Conservation (phyloP, 75 land plant species). For the Selaginella tamariscina region DNA sequence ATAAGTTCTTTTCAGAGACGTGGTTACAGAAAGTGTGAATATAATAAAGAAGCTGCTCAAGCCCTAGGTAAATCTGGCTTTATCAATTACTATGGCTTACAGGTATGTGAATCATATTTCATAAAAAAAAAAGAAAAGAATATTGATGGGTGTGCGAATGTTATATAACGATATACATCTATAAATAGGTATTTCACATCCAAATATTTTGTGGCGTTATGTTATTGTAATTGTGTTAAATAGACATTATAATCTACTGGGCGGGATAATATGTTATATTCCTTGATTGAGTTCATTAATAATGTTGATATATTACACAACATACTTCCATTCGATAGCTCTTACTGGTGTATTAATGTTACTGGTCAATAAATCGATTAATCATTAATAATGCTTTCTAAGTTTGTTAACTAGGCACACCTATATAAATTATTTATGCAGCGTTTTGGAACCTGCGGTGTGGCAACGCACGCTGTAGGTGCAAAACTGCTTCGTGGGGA, state of each 20-base stretch:
- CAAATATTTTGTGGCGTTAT: no score
- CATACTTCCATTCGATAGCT: neutral
- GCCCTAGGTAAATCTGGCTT: slow-evolving; percentile 68
- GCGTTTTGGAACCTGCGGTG: slow-evolving; percentile 93
- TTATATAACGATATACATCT: neutral
- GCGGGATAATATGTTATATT: no score
- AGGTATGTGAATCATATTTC: slow-evolving; percentile 56
- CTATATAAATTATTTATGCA: slow-evolving; percentile 29
- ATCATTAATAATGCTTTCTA: no score
- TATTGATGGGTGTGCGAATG: no score
- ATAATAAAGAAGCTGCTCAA: slow-evolving; percentile 46
- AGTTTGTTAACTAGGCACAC: no score
- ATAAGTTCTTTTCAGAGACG: slow-evolving; percentile 38
- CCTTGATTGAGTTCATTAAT: no score
- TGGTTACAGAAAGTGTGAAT: slow-evolving; percentile 64
- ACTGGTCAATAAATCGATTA: no score
- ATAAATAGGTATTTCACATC: neutral
- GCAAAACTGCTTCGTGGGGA: slow-evolving; percentile 84
- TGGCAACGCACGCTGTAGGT: slow-evolving; percentile 74
- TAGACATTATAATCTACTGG: no score
- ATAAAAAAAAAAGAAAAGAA: no score
- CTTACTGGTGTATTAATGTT: no score
- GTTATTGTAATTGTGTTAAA: no score
- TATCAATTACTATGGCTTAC: slow-evolving; percentile 92
- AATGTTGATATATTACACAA: neutral